phyloP scores from a whole-genome alignment of 768 basidiomycete genomes.

The Hericium erinaceus region DNA sequence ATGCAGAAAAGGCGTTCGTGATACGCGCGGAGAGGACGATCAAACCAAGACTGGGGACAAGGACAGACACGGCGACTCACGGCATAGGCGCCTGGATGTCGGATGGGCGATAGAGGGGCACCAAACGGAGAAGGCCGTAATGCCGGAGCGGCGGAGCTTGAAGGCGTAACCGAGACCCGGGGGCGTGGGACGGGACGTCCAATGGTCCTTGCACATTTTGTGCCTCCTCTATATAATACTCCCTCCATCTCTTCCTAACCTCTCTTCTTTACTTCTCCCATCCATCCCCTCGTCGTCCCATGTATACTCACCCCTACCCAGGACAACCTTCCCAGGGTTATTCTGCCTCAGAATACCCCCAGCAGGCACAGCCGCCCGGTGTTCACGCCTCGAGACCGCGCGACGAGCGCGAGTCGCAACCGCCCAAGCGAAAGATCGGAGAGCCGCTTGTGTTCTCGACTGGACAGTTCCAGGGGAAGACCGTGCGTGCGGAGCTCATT shows the following conservation, averaged over 20 bases:
- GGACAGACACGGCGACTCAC: neutral
- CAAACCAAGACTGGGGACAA: neutral
- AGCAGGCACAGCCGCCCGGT: neutral
- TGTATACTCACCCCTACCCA: conserved; percentile 5
- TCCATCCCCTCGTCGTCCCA: neutral
- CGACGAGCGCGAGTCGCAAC: conserved; percentile 4
- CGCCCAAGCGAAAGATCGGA: conserved; percentile 14
- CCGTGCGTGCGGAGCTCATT: conserved; percentile 17
- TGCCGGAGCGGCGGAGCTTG: neutral
- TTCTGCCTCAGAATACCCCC: neutral
- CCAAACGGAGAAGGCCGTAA: neutral
- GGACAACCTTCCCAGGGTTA: neutral
- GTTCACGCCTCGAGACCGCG: conserved; percentile 2
- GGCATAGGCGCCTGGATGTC: neutral
- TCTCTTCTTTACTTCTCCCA: neutral
- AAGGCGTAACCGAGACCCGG: neutral
- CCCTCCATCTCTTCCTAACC: neutral
- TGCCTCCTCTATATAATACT: neutral
- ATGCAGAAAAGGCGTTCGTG: neutral
- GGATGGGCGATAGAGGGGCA: neutral
- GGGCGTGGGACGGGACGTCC: neutral
- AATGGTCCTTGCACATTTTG: neutral
- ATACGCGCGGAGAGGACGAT: neutral
- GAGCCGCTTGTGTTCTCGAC: conserved; percentile 17
- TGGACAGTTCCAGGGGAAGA: conserved; percentile 23